Evolutionary conservation across 2,329 filamentous ascomycete species (phyloP).

Genomic region (Boeremia lycopersici): DNA sequence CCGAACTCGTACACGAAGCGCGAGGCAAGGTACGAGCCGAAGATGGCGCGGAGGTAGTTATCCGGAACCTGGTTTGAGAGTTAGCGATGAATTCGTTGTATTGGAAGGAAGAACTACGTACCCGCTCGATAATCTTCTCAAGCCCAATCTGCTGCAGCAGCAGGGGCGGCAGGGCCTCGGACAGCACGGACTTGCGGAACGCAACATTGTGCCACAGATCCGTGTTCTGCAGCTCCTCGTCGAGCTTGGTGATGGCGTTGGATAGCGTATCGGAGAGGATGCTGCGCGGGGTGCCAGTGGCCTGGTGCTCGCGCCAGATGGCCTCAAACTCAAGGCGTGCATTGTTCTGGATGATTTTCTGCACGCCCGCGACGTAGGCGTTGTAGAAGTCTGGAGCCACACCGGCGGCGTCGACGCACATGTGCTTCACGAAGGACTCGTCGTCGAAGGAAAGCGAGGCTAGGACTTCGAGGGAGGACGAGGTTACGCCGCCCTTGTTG

Average conservation of each 20-base stretch:
- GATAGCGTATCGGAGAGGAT: conserved; percentile 92
- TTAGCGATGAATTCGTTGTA: conserved; percentile 23
- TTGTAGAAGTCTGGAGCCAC: conserved; percentile 89
- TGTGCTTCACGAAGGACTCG: conserved; percentile 83
- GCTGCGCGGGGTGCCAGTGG: conserved; percentile 78
- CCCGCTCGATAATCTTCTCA: conserved; percentile 82
- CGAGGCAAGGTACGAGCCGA: conserved; percentile 92
- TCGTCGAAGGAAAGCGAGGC: conserved; percentile 96
- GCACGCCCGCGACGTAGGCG: conserved; percentile 88
- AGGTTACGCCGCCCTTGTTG: conserved; percentile 98
- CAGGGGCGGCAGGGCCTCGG: conserved; percentile 83
- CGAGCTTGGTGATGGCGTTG: conserved; percentile 90
- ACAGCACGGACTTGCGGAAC: conserved; percentile 77
- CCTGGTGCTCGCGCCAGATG: conserved; percentile 92
- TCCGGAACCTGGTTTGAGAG: conserved; percentile 70
- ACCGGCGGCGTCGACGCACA: conserved; percentile 83
- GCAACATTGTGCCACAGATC: conserved; percentile 86
- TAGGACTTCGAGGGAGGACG: conserved; percentile 93
- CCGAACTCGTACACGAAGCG: conserved; percentile 97
- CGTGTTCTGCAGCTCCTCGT: conserved; percentile 93
- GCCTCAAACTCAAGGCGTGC: conserved; percentile 95
- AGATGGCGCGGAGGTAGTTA: conserved; percentile 90
- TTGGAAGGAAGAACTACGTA: conserved; percentile 51
- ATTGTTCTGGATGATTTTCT: conserved; percentile 88
- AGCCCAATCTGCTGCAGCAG: conserved; percentile 89